phyloP scores from a whole-genome alignment of 768 basidiomycete genomes.

The Porpolomopsis calyptriformis region DNA sequence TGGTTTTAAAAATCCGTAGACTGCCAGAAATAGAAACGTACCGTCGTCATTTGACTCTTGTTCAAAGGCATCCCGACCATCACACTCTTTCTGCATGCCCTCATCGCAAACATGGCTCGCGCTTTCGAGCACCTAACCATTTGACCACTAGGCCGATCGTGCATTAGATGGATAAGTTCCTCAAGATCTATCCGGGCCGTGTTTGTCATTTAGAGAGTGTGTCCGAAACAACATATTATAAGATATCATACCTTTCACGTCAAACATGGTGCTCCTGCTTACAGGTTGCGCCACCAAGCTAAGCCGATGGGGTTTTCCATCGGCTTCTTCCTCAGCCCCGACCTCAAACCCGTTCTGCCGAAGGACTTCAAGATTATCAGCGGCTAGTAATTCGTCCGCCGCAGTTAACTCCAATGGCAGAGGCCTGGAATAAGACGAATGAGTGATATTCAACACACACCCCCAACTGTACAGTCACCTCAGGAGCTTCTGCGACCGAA shows the following conservation, averaged over 20 bases:
- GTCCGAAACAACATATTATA: neutral
- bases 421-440: slow-evolving; percentile 40
- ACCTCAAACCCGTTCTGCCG: slow-evolving; percentile 87
- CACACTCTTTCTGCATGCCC: slow-evolving; percentile 91
- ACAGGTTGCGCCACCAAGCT: slow-evolving; percentile 75
- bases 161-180: slow-evolving; percentile 81
- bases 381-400: slow-evolving; percentile 77
- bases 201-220: neutral
- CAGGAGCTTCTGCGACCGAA: slow-evolving; percentile 78
- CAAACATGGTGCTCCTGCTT: slow-evolving; percentile 85
- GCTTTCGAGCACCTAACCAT: slow-evolving; percentile 92
- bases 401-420: slow-evolving; percentile 74
- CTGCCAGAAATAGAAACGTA: slow-evolving; percentile 23
- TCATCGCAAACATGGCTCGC: slow-evolving; percentile 90
- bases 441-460: neutral
- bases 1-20: neutral
- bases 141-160: slow-evolving; percentile 62
- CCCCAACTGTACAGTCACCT: slow-evolving; percentile 36
- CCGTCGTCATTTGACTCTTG: slow-evolving; percentile 63
- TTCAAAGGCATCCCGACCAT: slow-evolving; percentile 90
- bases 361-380: slow-evolving; percentile 79
- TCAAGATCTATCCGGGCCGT: slow-evolving; percentile 59
- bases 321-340: slow-evolving; percentile 26
- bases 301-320: slow-evolving; percentile 34
- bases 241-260: slow-evolving; percentile 72